A percentile compares a stretch with the other conserved stretches of the same genome.
Conservation (phyloP, 164 flowering plant species). For the Vitis riparia region DNA sequence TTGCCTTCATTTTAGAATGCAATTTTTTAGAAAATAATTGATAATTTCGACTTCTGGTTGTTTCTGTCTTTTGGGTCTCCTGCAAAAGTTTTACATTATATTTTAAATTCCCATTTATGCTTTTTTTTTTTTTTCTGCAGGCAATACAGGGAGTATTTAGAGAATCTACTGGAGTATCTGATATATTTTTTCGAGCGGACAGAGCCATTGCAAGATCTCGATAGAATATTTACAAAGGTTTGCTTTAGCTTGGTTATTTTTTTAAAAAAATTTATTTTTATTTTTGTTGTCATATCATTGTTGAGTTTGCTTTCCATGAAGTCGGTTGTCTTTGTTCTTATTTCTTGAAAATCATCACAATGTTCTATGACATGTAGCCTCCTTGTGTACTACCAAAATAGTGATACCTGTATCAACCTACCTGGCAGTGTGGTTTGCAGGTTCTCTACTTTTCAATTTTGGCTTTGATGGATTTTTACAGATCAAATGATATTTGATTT, state of each 20-base stretch:
- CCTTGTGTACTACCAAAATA: background rate
- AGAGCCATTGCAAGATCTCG: conserved; percentile 95
- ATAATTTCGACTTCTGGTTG: too few relatives aligned
- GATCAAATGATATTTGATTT: too few relatives aligned
- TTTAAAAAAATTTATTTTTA: background rate
- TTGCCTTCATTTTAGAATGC: too few relatives aligned
- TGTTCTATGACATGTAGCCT: background rate
- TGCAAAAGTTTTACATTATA: too few relatives aligned
- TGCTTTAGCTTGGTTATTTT: background rate
- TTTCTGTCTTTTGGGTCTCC: too few relatives aligned
- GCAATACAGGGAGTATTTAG: conserved; percentile 76
- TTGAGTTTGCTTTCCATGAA: too few relatives aligned
- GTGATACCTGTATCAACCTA: too few relatives aligned
- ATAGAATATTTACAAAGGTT: conserved; percentile 88
- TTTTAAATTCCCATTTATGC: background rate
- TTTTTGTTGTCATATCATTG: background rate
- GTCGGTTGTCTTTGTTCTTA: background rate
- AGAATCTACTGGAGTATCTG: conserved; percentile 77
- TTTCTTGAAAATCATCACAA: background rate
- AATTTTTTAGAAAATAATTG: too few relatives aligned
- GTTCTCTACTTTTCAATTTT: too few relatives aligned
- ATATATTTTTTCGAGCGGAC: conserved; percentile 78
- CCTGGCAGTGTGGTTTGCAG: too few relatives aligned
- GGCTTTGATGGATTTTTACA: too few relatives aligned
- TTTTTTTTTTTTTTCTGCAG: conserved; percentile 39